Percentiles rank a stretch among this genome's conserved stretches.
Conservation (phyloP, 2,329 filamentous ascomycete species). For the Fusarium fracticaudum region DNA sequence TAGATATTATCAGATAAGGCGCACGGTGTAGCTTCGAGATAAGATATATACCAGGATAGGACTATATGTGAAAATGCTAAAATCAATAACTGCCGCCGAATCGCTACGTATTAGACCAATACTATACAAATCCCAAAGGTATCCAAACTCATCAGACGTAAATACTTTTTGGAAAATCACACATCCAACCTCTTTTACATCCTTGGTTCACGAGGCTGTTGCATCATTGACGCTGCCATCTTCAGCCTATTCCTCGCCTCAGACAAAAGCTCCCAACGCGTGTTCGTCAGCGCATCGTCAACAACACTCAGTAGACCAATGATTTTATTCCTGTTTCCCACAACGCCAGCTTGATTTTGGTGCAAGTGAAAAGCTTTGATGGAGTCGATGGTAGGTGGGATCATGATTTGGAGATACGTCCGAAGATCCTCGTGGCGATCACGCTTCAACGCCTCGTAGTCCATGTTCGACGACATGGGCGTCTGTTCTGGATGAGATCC, state of each 20-base stretch:
- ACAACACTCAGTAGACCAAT: conserved; percentile 41
- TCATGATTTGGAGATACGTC: conserved; percentile 44
- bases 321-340: conserved; percentile 42
- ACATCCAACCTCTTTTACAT: conserved; percentile 1
- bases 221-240: conserved; percentile 43
- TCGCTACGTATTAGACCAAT: neutral
- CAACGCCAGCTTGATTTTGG: conserved; percentile 42
- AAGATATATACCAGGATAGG: neutral
- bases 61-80: neutral
- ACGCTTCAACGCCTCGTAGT: conserved; percentile 35
- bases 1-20: neutral
- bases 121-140: conserved; percentile 5
- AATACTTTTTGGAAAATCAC: neutral
- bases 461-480: conserved; percentile 24
- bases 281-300: conserved; percentile 39
- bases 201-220: conserved; percentile 36
- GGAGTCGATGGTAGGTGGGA: conserved; percentile 42
- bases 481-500: conserved; percentile 28
- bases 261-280: conserved; percentile 40
- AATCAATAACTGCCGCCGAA: neutral
- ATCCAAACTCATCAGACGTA: conserved; percentile 5
- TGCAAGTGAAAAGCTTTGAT: conserved; percentile 43
- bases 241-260: conserved; percentile 40
- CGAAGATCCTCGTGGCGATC: conserved; percentile 41
- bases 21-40: too few species aligned